Percentiles rank a stretch among this genome's conserved stretches.
Conservation (phyloP, 345 rosid species). For the Salix dunnii region DNA sequence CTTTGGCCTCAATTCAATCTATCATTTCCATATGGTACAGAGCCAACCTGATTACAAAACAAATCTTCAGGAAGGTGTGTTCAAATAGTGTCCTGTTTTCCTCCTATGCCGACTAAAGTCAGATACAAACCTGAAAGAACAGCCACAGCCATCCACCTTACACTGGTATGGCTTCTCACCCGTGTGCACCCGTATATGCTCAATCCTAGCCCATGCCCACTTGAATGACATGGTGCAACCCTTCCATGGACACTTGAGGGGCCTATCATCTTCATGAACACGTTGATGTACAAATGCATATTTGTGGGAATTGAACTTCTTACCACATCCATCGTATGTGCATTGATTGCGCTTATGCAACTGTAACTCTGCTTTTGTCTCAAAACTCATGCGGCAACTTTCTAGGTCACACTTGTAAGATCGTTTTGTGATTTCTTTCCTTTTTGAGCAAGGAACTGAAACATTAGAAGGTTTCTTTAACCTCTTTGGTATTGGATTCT, state of each 20-base stretch:
- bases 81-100: constrained; percentile 74
- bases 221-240: constrained; percentile 91
- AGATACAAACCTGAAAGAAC: constrained; percentile 90
- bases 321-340: constrained; percentile 74
- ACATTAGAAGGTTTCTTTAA: constrained; percentile 31
- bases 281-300: constrained; percentile 78
- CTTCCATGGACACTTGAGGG: constrained; percentile 82
- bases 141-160: constrained; percentile 73
- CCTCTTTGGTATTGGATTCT: constrained; percentile 36
- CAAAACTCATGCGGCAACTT: constrained; percentile 80
- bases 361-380: constrained; percentile 57
- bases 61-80: constrained; percentile 29
- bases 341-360: constrained; percentile 76
- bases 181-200: constrained; percentile 87
- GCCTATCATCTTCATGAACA: constrained; percentile 86
- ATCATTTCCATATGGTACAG: constrained; percentile 16
- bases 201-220: constrained; percentile 99
- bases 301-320: constrained; percentile 79
- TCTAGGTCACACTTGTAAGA: constrained; percentile 65
- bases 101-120: constrained; percentile 94
- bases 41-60: constrained; percentile 1
- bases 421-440: constrained; percentile 32
- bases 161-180: constrained; percentile 92
- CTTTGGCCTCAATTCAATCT: constrained; percentile 12
- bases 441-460: constrained; percentile 22